A percentile compares a stretch with the other conserved stretches of the same genome.
phyloP scores from a whole-genome alignment of 1,139 yeast species.

The Groenewaldozyma sp. region DNA sequence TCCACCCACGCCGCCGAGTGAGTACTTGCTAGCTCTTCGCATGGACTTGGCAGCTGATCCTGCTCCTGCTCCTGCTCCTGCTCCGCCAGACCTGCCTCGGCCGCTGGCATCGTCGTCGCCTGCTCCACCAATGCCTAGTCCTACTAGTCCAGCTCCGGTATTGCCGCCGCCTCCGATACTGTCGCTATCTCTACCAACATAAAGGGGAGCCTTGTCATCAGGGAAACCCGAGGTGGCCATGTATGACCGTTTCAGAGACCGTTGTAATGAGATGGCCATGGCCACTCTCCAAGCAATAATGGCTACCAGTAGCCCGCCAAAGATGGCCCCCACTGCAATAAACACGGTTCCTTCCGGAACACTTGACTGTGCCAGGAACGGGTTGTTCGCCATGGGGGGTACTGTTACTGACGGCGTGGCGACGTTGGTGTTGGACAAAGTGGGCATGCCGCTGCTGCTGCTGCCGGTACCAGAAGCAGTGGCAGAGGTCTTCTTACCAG shows the following conservation, averaged over 20 bases:
- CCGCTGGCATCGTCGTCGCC: constrained; percentile 7
- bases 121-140: constrained; percentile 4
- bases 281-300: constrained; percentile 32
- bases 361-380: constrained; percentile 44
- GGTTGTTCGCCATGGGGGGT: constrained; percentile 51
- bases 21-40: neutral
- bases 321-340: constrained; percentile 65
- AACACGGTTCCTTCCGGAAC: constrained; percentile 70
- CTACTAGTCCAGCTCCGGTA: constrained; percentile 7
- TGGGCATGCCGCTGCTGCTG: constrained; percentile 10
- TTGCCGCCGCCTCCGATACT: constrained; percentile 11
- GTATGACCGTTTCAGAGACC: constrained; percentile 15
- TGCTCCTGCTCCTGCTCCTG: constrained; percentile 3
- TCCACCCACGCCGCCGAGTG: neutral
- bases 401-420: constrained; percentile 55
- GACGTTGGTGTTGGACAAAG: constrained; percentile 12
- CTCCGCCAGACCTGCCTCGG: constrained; percentile 9
- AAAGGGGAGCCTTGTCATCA: constrained; percentile 14
- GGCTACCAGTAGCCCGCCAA: constrained; percentile 45
- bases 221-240: constrained; percentile 8
- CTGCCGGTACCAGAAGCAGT: too few relatives aligned
- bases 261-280: constrained; percentile 17
- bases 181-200: constrained; percentile 13
- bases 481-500: constrained; percentile 1
- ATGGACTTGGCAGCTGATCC: neutral